Evolutionary conservation across 2,329 filamentous ascomycete genomes (phyloP).

Genomic region (Fusarium nelsonii): DNA sequence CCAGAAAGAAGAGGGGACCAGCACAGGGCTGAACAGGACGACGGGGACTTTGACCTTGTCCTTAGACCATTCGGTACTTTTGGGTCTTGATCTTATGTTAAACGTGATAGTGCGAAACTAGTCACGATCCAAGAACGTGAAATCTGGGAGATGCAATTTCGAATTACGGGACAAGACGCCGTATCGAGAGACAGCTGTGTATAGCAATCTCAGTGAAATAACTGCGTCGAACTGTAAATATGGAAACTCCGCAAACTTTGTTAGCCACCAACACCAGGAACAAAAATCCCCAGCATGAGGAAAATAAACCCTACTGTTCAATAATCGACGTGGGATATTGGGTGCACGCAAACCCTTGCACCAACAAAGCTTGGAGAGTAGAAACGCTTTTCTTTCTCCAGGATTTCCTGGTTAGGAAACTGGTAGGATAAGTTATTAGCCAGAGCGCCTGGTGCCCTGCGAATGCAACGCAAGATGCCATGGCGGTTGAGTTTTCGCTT

Average conservation of each 20-base stretch:
- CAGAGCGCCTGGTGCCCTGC: no score
- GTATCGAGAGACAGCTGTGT: neutral
- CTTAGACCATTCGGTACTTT: conserved; percentile 8
- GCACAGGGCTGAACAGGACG: conserved; percentile 37
- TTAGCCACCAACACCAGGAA: neutral
- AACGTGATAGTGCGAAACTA: conserved; percentile 10
- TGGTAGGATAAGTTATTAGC: neutral
- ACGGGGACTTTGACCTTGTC: neutral
- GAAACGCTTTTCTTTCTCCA: neutral
- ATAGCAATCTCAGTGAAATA: neutral
- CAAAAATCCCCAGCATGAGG: neutral
- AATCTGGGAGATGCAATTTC: conserved; percentile 6
- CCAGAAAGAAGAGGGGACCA: neutral
- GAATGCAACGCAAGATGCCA: neutral
- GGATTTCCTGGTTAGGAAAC: neutral
- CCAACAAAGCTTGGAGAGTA: neutral
- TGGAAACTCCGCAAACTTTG: neutral
- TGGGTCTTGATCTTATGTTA: conserved; percentile 18
- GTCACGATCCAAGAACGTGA: conserved; percentile 6
- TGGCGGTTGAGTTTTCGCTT: conserved; percentile 37
- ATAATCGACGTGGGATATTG: neutral
- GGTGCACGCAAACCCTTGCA: conserved; percentile 19
- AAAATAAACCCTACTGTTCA: conserved; percentile 14
- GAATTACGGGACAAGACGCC: conserved; percentile 1
- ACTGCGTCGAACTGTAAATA: neutral